phyloP scores from a whole-genome alignment of 116 monocot genomes.

The Phalaenopsis hybrid region DNA sequence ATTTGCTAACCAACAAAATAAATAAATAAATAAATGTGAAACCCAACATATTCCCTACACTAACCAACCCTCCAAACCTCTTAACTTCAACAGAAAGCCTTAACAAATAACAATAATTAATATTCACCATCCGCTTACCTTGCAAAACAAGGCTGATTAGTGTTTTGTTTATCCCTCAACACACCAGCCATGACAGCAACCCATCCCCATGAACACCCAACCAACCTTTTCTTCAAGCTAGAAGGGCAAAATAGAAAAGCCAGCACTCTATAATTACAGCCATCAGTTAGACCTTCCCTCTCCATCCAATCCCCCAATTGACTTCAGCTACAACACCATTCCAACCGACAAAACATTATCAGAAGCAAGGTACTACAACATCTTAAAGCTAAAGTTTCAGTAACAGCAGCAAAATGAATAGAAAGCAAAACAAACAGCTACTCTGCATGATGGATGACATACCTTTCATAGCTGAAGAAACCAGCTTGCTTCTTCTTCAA shows the following conservation, averaged over 20 bases:
- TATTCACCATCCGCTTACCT: neutral
- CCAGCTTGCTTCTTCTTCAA: slow-evolving; percentile 10
- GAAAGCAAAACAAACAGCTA: neutral
- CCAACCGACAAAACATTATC: slow-evolving; percentile 7
- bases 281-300: slow-evolving; percentile 6
- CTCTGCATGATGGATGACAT: slow-evolving; percentile 5
- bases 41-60: no score
- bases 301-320: slow-evolving; percentile 2
- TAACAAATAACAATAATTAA: no score
- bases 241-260: neutral
- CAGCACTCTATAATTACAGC: no score
- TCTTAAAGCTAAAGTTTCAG: neutral
- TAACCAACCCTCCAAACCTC: no score
- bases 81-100: no score
- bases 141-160: slow-evolving; percentile 4
- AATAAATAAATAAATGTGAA: no score
- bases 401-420: neutral
- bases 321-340: slow-evolving; percentile 19
- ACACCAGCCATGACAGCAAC: neutral
- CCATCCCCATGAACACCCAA: neutral
- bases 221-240: neutral
- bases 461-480: neutral
- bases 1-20: no score
- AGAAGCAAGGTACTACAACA: no score
- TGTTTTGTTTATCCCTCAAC: neutral